Evolutionary conservation across 345 rosid species (phyloP).

Genomic region (Sonneratia caseolaris): DNA sequence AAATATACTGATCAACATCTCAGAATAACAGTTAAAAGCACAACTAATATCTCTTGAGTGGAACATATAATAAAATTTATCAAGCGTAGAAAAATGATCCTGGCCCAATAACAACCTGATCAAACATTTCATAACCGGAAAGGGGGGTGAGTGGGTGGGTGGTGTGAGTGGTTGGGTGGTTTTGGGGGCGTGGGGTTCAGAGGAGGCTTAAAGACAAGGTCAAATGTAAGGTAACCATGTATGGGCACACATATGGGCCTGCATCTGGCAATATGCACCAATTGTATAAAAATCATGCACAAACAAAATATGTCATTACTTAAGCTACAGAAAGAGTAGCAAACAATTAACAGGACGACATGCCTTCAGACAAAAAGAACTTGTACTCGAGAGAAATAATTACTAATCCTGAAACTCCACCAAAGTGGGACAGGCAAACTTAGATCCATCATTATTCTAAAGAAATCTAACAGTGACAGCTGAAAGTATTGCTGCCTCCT

Average conservation of each 20-base stretch:
- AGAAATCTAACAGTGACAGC: not conserved
- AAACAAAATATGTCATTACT: not conserved
- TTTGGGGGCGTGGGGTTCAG: too few relatives aligned
- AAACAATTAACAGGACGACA: not conserved
- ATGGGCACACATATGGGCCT: not conserved
- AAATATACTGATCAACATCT: not conserved
- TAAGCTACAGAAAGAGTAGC: not conserved
- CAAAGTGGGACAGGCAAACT: not conserved
- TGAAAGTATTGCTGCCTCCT: not conserved
- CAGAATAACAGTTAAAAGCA: not conserved
- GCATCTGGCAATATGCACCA: not conserved
- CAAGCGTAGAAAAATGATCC: not conserved
- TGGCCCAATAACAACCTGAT: not conserved
- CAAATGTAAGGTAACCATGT: not conserved
- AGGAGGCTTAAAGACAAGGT: not conserved
- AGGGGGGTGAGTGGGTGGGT: not conserved
- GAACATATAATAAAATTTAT: not conserved
- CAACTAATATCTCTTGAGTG: not conserved
- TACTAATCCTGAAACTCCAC: not conserved
- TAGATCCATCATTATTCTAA: not conserved
- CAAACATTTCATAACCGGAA: not conserved
- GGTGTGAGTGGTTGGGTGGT: too few relatives aligned
- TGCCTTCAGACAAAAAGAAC: not conserved
- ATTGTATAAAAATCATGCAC: not conserved
- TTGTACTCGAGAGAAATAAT: not conserved